Conservation (phyloP, 139 green algal genomes). For the Nannochloris sp. region DNA sequence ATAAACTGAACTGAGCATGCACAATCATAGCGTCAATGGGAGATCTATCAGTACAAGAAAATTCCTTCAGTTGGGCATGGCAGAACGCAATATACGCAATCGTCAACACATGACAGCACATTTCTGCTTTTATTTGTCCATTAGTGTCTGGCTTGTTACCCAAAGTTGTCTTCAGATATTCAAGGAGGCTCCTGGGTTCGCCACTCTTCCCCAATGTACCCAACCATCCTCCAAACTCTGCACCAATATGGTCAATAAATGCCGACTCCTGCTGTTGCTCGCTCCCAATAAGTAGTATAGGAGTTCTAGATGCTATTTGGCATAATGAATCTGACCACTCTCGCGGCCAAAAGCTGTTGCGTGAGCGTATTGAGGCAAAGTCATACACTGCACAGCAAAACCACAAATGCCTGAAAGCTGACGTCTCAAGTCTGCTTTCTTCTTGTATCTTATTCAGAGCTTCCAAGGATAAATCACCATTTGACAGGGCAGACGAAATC, state of each 20-base stretch:
- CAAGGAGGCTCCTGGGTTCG: not conserved
- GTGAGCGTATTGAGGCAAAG: constrained; percentile 18
- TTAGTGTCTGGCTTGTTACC: not conserved
- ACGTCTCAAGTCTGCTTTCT: constrained; percentile 25
- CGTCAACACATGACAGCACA: constrained; percentile 29
- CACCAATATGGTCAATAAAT: constrained; percentile 12
- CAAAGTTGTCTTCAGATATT: constrained; percentile 1
- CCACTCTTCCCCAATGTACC: constrained; percentile 13
- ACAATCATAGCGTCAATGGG: constrained; percentile 1
- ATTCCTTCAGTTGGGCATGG: not conserved
- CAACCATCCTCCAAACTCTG: constrained; percentile 24
- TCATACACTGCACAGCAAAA: constrained; percentile 50
- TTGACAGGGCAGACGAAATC: constrained; percentile 10
- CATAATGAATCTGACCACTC: constrained; percentile 29
- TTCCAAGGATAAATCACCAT: constrained; percentile 22
- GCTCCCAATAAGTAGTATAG: constrained; percentile 22
- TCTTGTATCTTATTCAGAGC: constrained; percentile 25
- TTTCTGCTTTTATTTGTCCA: not conserved
- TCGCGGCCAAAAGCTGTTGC: constrained; percentile 7
- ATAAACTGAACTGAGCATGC: not conserved
- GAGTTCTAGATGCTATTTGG: constrained; percentile 22
- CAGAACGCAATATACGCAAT: constrained; percentile 11
- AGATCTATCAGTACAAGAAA: not conserved
- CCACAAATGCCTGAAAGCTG: constrained; percentile 57
- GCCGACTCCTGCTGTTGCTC: constrained; percentile 18